Percentiles rank a stretch among this genome's conserved stretches.
Evolutionary conservation across 176 grass and related monocot genomes (phyloP).

Genomic region (Metroxylon sagu): DNA sequence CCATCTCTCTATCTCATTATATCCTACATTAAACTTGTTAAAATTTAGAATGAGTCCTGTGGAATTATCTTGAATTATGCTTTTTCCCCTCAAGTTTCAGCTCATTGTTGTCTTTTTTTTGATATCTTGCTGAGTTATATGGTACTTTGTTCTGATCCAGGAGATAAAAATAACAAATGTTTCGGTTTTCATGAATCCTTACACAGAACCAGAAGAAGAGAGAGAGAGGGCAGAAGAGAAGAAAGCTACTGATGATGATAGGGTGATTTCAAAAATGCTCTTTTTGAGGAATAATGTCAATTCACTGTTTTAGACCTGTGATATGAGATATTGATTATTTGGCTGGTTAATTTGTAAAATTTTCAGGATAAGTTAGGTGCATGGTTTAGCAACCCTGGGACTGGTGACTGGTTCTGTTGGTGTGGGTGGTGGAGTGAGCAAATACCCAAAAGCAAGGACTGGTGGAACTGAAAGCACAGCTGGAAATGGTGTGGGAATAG

Average conservation of each 20-base stretch:
- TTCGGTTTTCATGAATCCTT: constrained; percentile 80
- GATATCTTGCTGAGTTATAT: not conserved
- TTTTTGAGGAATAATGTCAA: no score
- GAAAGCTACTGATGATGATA: constrained; percentile 46
- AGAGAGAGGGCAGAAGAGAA: constrained; percentile 71
- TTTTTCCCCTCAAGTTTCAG: not conserved
- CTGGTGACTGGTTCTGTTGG: constrained; percentile 41
- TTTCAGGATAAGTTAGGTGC: constrained; percentile 82
- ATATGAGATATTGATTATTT: not conserved
- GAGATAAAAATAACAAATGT: constrained; percentile 88
- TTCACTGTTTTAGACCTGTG: no score
- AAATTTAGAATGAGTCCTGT: no score
- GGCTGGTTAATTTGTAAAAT: constrained; percentile 5
- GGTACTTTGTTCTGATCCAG: constrained; percentile 30
- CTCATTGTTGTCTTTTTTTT: not conserved
- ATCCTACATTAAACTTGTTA: no score
- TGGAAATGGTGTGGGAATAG: constrained; percentile 24
- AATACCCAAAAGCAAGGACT: constrained; percentile 66
- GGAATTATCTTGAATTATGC: not conserved
- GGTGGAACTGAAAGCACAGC: constrained; percentile 27
- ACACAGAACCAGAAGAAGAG: constrained; percentile 80
- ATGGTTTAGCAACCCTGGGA: constrained; percentile 82
- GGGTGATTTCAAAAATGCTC: constrained; percentile 29
- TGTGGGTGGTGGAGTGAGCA: constrained; percentile 58
- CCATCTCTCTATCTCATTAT: no score